Evolutionary conservation across 2,329 filamentous ascomycete species (phyloP).

Genomic region (Fusarium denticulatum): DNA sequence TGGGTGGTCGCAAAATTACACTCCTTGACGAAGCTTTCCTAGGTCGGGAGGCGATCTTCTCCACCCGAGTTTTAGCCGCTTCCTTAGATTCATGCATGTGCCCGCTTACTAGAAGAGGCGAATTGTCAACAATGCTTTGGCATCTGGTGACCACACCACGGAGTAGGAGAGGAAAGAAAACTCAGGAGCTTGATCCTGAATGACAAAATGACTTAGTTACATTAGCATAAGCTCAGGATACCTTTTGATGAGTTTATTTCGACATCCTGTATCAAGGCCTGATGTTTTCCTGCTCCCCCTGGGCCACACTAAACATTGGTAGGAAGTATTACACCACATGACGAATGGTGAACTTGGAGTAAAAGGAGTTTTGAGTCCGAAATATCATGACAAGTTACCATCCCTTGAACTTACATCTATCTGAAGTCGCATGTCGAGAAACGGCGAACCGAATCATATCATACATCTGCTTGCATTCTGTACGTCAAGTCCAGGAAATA

Average conservation of each 20-base stretch:
- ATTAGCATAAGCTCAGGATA: too few species aligned
- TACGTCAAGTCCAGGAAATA: not conserved
- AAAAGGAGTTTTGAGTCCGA: not conserved
- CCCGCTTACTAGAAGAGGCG: conserved; percentile 12
- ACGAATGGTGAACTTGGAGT: not conserved
- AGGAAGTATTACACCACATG: not conserved
- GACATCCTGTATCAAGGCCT: too few species aligned
- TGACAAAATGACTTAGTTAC: too few species aligned
- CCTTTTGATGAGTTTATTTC: too few species aligned
- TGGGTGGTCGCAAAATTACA: conserved; percentile 46
- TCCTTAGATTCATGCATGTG: conserved; percentile 6
- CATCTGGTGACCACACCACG: not conserved
- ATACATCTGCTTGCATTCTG: not conserved
- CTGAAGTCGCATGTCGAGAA: not conserved
- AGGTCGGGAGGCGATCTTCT: conserved; percentile 42
- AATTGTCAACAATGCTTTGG: conserved; percentile 14
- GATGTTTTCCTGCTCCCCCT: too few species aligned
- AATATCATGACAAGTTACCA: not conserved
- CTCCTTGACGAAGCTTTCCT: conserved; percentile 42
- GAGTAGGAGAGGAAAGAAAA: too few species aligned
- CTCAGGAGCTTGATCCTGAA: too few species aligned
- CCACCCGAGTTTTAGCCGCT: conserved; percentile 49
- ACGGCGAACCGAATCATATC: not conserved
- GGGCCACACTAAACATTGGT: not conserved
- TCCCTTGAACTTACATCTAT: not conserved